These are phyloP conservation scores for Colletotrichum tofieldiae DNA, from an alignment of 2,329 filamentous ascomycete genomes.

Conservation along the genomic window DNA sequence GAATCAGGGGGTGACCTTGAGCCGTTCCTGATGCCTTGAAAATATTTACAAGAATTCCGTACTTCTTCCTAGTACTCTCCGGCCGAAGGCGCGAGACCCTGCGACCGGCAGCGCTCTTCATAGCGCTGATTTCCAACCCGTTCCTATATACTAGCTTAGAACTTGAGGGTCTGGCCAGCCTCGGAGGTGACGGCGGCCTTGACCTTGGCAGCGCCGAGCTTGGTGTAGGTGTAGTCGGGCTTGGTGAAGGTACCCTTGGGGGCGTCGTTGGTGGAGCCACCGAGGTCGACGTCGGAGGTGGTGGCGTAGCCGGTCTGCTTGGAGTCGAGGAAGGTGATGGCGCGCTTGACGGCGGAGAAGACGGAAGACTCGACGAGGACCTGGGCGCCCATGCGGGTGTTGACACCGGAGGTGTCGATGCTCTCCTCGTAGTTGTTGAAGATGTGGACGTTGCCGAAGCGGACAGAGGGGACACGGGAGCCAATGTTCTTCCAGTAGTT, in stretches of 20 bases:
- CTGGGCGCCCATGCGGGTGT: conserved; percentile 71
- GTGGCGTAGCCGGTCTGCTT: conserved; percentile 59
- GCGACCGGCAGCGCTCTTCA: conserved; percentile 26
- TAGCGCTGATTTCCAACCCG: conserved; percentile 1
- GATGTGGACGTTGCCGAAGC: conserved; percentile 76
- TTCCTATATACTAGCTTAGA: conserved; percentile 46
- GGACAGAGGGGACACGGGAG: conserved; percentile 74
- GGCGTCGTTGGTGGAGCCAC: conserved; percentile 64
- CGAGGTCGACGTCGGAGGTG: conserved; percentile 59
- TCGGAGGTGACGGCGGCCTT: conserved; percentile 58
- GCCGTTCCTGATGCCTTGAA: conserved; percentile 28
- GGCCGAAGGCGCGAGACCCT: neutral
- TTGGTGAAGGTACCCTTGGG: conserved; percentile 65
- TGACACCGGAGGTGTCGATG: conserved; percentile 63
- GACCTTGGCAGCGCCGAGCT: conserved; percentile 64
- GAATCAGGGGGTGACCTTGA: neutral
- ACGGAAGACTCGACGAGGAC: conserved; percentile 71
- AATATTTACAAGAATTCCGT: conserved; percentile 39
- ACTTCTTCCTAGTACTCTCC: conserved; percentile 15
- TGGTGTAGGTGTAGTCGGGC: conserved; percentile 65
- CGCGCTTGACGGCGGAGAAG: conserved; percentile 59
- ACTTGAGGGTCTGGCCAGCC: conserved; percentile 57
- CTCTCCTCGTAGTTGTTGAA: conserved; percentile 67
- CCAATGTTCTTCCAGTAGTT: conserved; percentile 78
- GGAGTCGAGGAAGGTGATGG: conserved; percentile 59